phyloP scores from a whole-genome alignment of 23 red algal genomes.

The Gracilaria vermiculophylla region DNA sequence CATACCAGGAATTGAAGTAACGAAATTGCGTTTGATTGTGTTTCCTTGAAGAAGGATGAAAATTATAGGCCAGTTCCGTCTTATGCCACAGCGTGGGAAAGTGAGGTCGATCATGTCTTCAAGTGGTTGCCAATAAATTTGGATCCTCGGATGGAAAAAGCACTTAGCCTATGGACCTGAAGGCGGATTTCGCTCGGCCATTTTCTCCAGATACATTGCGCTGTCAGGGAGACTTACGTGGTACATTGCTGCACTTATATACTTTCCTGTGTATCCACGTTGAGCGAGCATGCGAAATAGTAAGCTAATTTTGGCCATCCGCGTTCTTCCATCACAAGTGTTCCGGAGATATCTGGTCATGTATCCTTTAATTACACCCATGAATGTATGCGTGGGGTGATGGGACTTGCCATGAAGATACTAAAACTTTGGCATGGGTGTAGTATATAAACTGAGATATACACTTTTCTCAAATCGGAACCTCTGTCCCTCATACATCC shows the following conservation, averaged over 20 bases:
- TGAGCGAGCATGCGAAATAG: background rate
- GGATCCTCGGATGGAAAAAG: too few relatives aligned
- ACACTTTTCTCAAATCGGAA: background rate
- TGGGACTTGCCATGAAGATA: constrained; percentile 2
- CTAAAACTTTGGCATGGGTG: background rate
- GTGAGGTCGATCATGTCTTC: too few relatives aligned
- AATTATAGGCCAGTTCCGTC: too few relatives aligned
- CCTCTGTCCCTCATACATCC: background rate
- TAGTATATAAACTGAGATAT: background rate
- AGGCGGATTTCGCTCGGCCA: too few relatives aligned
- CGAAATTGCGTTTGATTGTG: too few relatives aligned
- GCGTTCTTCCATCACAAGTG: background rate
- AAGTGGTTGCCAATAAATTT: too few relatives aligned
- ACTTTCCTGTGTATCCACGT: constrained; percentile 13
- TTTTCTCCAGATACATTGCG: too few relatives aligned
- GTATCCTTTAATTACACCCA: background rate
- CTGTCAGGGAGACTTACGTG: too few relatives aligned
- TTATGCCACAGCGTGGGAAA: too few relatives aligned
- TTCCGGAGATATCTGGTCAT: constrained; percentile 7
- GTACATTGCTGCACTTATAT: background rate
- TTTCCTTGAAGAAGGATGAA: too few relatives aligned
- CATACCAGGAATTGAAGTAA: too few relatives aligned
- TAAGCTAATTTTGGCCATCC: background rate
- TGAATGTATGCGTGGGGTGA: constrained; percentile 10
- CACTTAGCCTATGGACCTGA: too few relatives aligned